Base-by-base conservation (phyloP, 176 grass and related monocot genomes). In the Stipa capillata region DNA sequence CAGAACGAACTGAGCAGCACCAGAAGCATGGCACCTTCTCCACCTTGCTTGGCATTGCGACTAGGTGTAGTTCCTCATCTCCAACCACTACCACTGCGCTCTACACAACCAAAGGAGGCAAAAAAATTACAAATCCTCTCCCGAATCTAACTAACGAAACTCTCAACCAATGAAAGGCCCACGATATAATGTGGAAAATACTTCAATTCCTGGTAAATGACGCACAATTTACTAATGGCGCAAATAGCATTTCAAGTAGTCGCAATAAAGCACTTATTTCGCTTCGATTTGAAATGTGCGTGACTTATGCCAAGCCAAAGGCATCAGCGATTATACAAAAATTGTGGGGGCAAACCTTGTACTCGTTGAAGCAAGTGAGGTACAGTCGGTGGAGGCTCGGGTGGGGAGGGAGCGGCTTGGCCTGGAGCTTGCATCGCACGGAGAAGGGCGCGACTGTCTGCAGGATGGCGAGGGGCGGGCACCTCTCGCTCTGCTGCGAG, bases 31-130 rank as follows among this genome's bases (percentile, higher is more conserved):
- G 78, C 8, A 89, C 88, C 39, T 91, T 99, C 59, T 84, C 88
- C 49, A 78, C 65, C 71, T 86, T 91, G 65, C 88, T 96, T 0
- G 92, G 97, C 97, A 99, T 95, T 58, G 97, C 92, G 74, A 95
- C 97, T 18, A 99, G 79, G 78, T 99, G 97, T 48, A 99, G 84
- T 53, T 99, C 97, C 70, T 99, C 97, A 6, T 92, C 86, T 39
- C 96, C 96, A 32, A 79, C 78, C 12, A 89, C 76, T 42, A 98
- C 87, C 31, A 98, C 92, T 12, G 92, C 92, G 29, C 92, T 98
- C 96, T 95, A 36, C 74, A 86, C 55, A 84, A 81, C n/a, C 36
- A 44, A 73, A 60, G 28, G 68, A 53, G 14, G n/a, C 51, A 5
- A 15, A 50, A 55, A 43, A 27, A 25, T 68, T 21, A 76, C 33